These are phyloP conservation scores for Ceratobasidium sp. DNA, from an alignment of 1,284 basidiomycete genomes.

Conservation along the genomic window DNA sequence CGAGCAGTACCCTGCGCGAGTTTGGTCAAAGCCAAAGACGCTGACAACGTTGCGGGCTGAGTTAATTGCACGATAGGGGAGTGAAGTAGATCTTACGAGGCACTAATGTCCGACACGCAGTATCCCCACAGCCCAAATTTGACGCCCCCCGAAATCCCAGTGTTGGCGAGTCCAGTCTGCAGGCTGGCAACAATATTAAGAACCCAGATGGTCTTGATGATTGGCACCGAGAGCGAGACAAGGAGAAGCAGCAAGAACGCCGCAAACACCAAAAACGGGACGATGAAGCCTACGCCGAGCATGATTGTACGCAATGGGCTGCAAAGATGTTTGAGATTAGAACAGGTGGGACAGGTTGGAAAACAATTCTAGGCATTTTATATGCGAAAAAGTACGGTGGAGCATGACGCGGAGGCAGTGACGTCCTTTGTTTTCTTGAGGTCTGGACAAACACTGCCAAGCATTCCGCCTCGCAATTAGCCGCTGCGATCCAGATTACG, in stretches of 20 bases:
- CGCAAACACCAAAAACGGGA: slow-evolving; percentile 56
- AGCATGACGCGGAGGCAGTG: background rate
- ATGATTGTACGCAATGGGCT: slow-evolving; percentile 44
- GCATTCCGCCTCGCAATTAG: background rate
- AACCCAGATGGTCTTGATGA: slow-evolving; percentile 62
- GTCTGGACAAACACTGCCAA: background rate
- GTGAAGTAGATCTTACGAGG: slow-evolving; percentile 43
- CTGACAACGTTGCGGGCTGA: slow-evolving; percentile 47
- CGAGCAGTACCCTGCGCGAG: slow-evolving; percentile 55
- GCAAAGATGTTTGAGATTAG: slow-evolving; percentile 3
- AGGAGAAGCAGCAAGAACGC: slow-evolving; percentile 64
- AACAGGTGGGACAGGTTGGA: slow-evolving; percentile 5
- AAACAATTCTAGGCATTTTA: too few species aligned
- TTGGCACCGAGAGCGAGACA: slow-evolving; percentile 64
- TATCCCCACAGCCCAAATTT: slow-evolving; percentile 68
- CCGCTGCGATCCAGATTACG: background rate
- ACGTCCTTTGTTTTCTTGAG: slow-evolving; percentile 15
- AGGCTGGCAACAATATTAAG: slow-evolving; percentile 56
- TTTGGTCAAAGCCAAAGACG: slow-evolving; percentile 52
- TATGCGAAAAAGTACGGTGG: background rate
- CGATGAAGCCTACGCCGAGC: slow-evolving; percentile 48
- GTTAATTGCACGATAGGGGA: slow-evolving; percentile 40
- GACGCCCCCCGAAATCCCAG: slow-evolving; percentile 52
- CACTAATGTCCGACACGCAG: slow-evolving; percentile 57
- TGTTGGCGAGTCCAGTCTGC: slow-evolving; percentile 47